phyloP scores from a whole-genome alignment of 345 rosid genomes.

The Carallia pectinifolia region DNA sequence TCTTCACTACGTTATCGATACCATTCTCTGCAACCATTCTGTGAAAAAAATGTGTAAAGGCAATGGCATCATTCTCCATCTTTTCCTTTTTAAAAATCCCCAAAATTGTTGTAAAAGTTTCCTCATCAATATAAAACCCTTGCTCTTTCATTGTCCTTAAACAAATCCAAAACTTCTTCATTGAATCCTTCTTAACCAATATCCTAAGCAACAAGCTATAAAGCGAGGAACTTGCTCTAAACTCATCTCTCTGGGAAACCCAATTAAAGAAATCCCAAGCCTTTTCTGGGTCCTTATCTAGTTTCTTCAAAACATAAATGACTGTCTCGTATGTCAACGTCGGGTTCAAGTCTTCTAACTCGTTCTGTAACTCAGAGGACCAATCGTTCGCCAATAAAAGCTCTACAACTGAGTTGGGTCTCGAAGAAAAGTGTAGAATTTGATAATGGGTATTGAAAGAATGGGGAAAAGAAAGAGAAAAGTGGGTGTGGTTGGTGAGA shows the following conservation, averaged over 20 bases:
- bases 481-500: not conserved
- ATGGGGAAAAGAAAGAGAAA: slow-evolving; percentile 13
- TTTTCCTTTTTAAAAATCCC: slow-evolving; percentile 45
- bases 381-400: slow-evolving; percentile 44
- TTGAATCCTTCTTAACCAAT: slow-evolving; percentile 40
- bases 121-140: slow-evolving; percentile 68
- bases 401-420: slow-evolving; percentile 45
- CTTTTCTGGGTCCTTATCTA: slow-evolving; percentile 48
- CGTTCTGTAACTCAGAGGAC: slow-evolving; percentile 49
- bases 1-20: slow-evolving; percentile 37
- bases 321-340: slow-evolving; percentile 56
- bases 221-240: slow-evolving; percentile 58
- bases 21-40: slow-evolving; percentile 70
- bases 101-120: slow-evolving; percentile 49
- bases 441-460: slow-evolving; percentile 24
- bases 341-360: slow-evolving; percentile 32
- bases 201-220: slow-evolving; percentile 68
- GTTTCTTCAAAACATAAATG: slow-evolving; percentile 59
- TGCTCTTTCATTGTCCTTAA: slow-evolving; percentile 53
- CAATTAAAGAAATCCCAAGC: slow-evolving; percentile 68
- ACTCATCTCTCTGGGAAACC: slow-evolving; percentile 52
- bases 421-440: slow-evolving; percentile 39
- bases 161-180: slow-evolving; percentile 72
- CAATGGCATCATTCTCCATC: slow-evolving; percentile 48
- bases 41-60: slow-evolving; percentile 60